Base-by-base conservation (phyloP, 106 monocot genomes). In the Dendrobium chrysotoxum region DNA sequence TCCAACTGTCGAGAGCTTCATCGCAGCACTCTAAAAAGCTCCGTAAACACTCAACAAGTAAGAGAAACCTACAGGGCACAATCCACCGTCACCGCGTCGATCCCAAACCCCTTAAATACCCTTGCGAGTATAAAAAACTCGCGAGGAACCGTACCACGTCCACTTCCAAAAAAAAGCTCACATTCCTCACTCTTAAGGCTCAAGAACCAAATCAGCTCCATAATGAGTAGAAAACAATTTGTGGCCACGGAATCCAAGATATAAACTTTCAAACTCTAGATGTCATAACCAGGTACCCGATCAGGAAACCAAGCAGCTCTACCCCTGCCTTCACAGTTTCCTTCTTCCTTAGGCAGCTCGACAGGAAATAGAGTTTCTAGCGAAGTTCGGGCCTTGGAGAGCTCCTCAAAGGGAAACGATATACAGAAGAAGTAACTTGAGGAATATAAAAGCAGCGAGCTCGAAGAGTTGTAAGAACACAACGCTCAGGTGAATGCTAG, bases 1-100 rank as follows among this genome's bases (percentile, higher is more conserved):
- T 9, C 87, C 85, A 20, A 82, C 79, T 44, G 78, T 79, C 18
- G 88, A 88, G 78, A 79, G 86, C 85, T 88, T 88, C 91, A 91
- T 91, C 53, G 35, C 77, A 35, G 9, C 42, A 54, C 21, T 41
- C 23, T 50, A 75, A 35, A 7, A 76, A 76, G 23, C 76, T 46
- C 41, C 31, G n/a, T 21, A 35, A n/a, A 74, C 39, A 74, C 74
- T 6, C 18, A 42, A 7, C 0, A 21, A 40, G 40, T 40, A 40
- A 20, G 41, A 47, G 12, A 18, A 39, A 75, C 47, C 45, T 40
- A 18, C 47, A 41, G 74, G 4, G 74, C 40, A 21, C 39, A 40
- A 30, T 74, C 41, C 20, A 41, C n/a, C 17, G 21, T 4, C 45
- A 5, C 76, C 13, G 23, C 9, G 18, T 16, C 47, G 46, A 76